Evolutionary conservation across 106 monocot species (phyloP).

Genomic region (Dactylorhiza incarnata): DNA sequence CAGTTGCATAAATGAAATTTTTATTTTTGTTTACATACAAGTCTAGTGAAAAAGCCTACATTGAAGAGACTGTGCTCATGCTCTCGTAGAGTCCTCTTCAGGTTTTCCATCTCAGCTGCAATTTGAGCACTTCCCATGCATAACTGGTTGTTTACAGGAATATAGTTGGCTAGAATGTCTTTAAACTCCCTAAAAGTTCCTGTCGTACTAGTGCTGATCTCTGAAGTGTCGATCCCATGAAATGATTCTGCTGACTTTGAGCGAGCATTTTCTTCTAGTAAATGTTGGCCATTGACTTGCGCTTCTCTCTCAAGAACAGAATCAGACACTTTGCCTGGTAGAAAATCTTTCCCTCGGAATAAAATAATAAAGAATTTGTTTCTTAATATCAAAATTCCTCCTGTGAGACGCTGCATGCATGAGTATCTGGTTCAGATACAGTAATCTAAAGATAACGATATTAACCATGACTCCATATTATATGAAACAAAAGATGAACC

Average conservation of each 20-base stretch:
- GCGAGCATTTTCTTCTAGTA: slow-evolving; percentile 71
- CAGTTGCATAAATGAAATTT: neutral
- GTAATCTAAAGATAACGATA: no score
- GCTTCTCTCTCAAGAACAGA: slow-evolving; percentile 56
- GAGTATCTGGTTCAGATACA: slow-evolving; percentile 21
- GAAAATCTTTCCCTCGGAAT: slow-evolving; percentile 93
- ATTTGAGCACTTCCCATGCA: slow-evolving; percentile 17
- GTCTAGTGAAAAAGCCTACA: slow-evolving; percentile 30
- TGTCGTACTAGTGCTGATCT: slow-evolving; percentile 12
- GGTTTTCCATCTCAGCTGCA: slow-evolving; percentile 52
- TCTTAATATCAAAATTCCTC: slow-evolving; percentile 81
- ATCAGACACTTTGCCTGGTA: slow-evolving; percentile 49
- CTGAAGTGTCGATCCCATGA: slow-evolving; percentile 9
- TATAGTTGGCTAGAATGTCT: slow-evolving; percentile 33
- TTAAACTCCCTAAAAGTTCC: slow-evolving; percentile 65
- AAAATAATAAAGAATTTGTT: slow-evolving; percentile 87
- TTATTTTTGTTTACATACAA: neutral
- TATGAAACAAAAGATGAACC: no score
- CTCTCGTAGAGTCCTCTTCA: slow-evolving; percentile 58
- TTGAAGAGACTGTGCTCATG: slow-evolving; percentile 51
- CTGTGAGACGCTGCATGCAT: slow-evolving; percentile 83
- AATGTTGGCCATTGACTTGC: slow-evolving; percentile 40
- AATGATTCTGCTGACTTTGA: slow-evolving; percentile 20
- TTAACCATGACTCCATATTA: no score
- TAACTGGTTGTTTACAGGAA: slow-evolving; percentile 6